Percentiles rank a stretch among this genome's conserved stretches.
Evolutionary conservation across 306 rosid genomes (phyloP).

Genomic region (Mimosa pudica): DNA sequence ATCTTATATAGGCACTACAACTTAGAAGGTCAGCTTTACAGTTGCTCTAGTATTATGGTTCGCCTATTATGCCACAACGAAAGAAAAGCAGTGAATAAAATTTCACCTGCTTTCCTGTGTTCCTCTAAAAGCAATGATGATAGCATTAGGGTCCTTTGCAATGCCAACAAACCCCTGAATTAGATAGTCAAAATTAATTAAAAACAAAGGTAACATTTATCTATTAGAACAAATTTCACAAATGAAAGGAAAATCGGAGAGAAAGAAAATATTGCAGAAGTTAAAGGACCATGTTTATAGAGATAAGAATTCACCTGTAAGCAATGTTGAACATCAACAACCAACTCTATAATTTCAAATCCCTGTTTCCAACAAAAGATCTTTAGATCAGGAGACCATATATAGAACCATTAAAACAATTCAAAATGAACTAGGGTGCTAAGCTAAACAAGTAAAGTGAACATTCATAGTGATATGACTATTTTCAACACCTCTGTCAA

Average conservation of each 20-base stretch:
- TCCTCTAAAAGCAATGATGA: constrained; percentile 94
- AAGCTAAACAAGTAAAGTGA: constrained; percentile 30
- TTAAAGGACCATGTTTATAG: constrained; percentile 22
- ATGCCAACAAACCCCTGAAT: constrained; percentile 89
- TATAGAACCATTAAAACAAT: constrained; percentile 23
- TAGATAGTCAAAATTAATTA: constrained; percentile 29
- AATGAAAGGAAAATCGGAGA: constrained; percentile 24
- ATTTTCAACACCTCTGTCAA: constrained; percentile 72
- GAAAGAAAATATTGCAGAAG: neutral
- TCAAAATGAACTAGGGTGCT: constrained; percentile 12
- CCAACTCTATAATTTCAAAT: constrained; percentile 88
- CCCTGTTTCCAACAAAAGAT: constrained; percentile 64
- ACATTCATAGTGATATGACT: neutral
- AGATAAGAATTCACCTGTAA: constrained; percentile 65
- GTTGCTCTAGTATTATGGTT: neutral
- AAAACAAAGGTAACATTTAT: constrained; percentile 20
- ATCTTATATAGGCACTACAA: constrained; percentile 3
- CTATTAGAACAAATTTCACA: neutral
- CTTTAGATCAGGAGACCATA: constrained; percentile 25
- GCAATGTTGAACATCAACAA: constrained; percentile 94
- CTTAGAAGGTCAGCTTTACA: neutral
- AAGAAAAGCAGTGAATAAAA: constrained; percentile 16
- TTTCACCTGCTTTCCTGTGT: constrained; percentile 87
- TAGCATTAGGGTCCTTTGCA: constrained; percentile 71
- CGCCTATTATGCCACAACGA: constrained; percentile 6